A percentile compares a stretch with the other conserved stretches of the same genome.
These are phyloP conservation scores for Ustilago vetiveriae DNA, from an alignment of 1,284 basidiomycete species.

Conservation along the genomic window DNA sequence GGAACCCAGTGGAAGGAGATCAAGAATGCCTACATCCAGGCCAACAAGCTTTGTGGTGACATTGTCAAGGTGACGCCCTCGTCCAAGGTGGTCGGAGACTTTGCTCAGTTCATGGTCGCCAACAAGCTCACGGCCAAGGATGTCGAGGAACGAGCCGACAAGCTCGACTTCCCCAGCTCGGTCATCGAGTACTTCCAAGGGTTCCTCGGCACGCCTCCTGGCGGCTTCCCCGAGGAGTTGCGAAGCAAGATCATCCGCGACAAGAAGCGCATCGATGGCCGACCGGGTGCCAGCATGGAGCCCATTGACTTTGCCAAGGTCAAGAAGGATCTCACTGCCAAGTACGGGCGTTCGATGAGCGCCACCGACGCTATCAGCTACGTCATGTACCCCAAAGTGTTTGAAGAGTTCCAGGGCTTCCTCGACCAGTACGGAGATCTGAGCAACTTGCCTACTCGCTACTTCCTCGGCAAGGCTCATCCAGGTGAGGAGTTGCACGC, in stretches of 20 bases:
- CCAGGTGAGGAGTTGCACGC: constrained; percentile 96
- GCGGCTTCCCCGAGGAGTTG: constrained; percentile 97
- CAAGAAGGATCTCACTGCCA: constrained; percentile 88
- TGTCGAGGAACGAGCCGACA: constrained; percentile 83
- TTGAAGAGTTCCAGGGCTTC: constrained; percentile 95
- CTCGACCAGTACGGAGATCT: constrained; percentile 95
- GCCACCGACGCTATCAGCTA: constrained; percentile 85
- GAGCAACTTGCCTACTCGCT: constrained; percentile 82
- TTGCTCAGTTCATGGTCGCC: constrained; percentile 95
- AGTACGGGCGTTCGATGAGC: constrained; percentile 93
- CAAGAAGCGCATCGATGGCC: constrained; percentile 89
- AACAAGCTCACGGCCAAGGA: constrained; percentile 88
- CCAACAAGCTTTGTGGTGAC: constrained; percentile 82
- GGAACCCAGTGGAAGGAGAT: constrained; percentile 98
- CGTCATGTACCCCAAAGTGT: constrained; percentile 96
- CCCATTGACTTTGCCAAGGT: constrained; percentile 95
- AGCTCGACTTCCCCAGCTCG: constrained; percentile 91
- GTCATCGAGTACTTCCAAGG: constrained; percentile 73
- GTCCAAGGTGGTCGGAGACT: constrained; percentile 98
- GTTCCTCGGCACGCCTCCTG: constrained; percentile 79
- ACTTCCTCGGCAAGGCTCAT: constrained; percentile 92
- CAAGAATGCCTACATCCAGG: constrained; percentile 92
- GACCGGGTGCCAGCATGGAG: constrained; percentile 86
- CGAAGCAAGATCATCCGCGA: constrained; percentile 90
- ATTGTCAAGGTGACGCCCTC: constrained; percentile 99